Evolutionary conservation across 352 stramenopile genomes (phyloP), one percentile per base, ranked within the genome.

Genomic region (Pythium phragmiticola): DNA sequence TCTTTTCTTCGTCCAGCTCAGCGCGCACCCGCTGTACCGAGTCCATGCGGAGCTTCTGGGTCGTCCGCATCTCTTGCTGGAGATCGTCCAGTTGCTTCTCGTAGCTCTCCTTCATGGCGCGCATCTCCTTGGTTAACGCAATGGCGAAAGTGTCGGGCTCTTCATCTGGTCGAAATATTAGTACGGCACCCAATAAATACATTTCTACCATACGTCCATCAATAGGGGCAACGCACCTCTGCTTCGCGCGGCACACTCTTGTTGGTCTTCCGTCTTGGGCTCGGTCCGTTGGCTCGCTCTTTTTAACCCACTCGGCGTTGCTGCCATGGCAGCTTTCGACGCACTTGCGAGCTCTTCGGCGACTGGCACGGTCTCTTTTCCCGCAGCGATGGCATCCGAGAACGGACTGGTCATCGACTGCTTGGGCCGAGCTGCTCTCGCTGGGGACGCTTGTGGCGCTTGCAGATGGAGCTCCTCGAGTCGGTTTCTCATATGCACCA

Each of bases 101-200:
- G 59, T 89, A 93, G 36, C 78, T 75, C 12, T 78, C 68, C 51
- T 88, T 88, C 76, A 88, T 92, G 26, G 63, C 68, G 0, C 76
- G 65, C 75, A 92, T 91, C 54, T 89, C 84, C 46, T 82, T 84
- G 23, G 75, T 73, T 19, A 91, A 64, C 33, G 84, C 81, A 12
- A 88, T 58, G 6, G 79, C 84, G 43, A 95, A 94, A 26, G 76
- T 90, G 51, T 92, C 82, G 17, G 86, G 78, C 23, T 90, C 81
- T 54, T 90, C 81, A 12, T 63, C 76, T 87, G 60, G 16, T 62
- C 14, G 43, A 48, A 46, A 51, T 50, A 56, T 36, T 34, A 57
- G 6, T 45, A 36, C 11, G 13, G 23, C 39, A 50, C 21, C 43
- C 37, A 53, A n/a, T 49, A 28, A 49, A 39, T 39, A 39, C 7